Conservation (phyloP, 495 filamentous ascomycete genomes). For the Lepraria neglecta region DNA sequence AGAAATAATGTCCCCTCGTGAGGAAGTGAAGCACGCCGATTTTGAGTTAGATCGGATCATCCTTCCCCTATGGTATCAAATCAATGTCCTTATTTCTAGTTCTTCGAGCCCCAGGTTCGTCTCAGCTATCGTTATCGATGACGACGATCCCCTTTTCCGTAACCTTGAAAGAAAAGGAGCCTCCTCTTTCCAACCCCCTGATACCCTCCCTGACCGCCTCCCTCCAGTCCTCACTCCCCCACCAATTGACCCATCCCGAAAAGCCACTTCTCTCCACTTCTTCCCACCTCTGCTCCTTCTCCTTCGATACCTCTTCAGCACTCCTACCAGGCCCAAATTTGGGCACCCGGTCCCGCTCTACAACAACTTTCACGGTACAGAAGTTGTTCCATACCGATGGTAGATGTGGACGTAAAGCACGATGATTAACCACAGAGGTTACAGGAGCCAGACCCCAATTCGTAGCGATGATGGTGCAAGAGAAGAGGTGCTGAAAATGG, state of each 20-base stretch:
- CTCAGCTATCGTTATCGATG: neutral
- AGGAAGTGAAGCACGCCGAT: no score
- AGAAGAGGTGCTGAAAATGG: conserved; percentile 25
- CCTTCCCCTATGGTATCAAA: neutral
- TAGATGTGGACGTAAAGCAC: conserved; percentile 39
- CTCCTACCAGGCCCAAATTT: conserved; percentile 51
- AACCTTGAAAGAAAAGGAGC: conserved; percentile 16
- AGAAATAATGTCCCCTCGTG: no score
- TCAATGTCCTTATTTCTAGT: neutral
- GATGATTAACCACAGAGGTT: conserved; percentile 33
- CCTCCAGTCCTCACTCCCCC: conserved; percentile 41
- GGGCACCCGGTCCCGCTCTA: conserved; percentile 40
- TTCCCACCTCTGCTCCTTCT: conserved; percentile 42
- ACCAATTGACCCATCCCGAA: conserved; percentile 42
- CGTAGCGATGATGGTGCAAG: conserved; percentile 31
- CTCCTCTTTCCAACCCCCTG: conserved; percentile 8
- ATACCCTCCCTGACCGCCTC: conserved; percentile 23
- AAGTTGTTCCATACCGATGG: conserved; percentile 45
- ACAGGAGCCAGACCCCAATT: conserved; percentile 22
- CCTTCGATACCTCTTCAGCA: conserved; percentile 48
- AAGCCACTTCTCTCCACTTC: conserved; percentile 39
- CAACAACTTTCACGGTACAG: conserved; percentile 42
- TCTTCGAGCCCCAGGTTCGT: no score
- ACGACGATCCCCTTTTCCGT: conserved; percentile 9
- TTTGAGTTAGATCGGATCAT: no score